Percentiles rank a stretch among this genome's conserved stretches.
Evolutionary conservation across 2,329 filamentous ascomycete genomes (phyloP).

Genomic region (Arthrinium phaeospermum): DNA sequence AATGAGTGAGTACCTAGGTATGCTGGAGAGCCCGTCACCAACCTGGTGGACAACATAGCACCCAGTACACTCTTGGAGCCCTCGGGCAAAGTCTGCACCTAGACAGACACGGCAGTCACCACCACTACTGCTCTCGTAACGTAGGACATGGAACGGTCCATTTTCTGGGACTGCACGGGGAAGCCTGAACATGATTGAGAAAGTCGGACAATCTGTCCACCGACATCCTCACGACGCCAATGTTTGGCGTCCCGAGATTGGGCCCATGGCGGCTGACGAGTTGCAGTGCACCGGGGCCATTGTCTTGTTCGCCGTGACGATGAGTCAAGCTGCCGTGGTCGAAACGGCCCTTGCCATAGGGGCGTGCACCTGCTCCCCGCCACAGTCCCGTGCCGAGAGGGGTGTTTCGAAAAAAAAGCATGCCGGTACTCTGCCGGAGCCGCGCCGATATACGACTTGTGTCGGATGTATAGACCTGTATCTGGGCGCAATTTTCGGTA

Average conservation of each 20-base stretch:
- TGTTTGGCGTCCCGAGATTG: background rate
- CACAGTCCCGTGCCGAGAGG: background rate
- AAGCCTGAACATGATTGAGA: background rate
- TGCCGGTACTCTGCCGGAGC: background rate
- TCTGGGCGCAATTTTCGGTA: background rate
- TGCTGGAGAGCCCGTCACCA: background rate
- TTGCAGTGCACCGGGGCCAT: background rate
- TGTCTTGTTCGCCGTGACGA: background rate
- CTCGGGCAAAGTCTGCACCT: background rate
- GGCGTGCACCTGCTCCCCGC: background rate
- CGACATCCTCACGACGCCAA: background rate
- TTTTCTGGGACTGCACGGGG: background rate
- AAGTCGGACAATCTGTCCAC: background rate
- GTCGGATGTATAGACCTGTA: background rate
- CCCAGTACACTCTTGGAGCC: background rate
- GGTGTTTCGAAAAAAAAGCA: background rate
- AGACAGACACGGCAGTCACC: background rate
- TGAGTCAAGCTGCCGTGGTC: background rate
- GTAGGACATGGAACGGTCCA: background rate
- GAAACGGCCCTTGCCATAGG: background rate
- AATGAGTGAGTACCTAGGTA: background rate
- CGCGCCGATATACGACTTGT: background rate
- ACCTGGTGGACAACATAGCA: background rate
- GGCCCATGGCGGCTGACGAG: too few species aligned
- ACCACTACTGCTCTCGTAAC: background rate